phyloP scores from a whole-genome alignment of 345 rosid genomes.

The Theobroma cacao region DNA sequence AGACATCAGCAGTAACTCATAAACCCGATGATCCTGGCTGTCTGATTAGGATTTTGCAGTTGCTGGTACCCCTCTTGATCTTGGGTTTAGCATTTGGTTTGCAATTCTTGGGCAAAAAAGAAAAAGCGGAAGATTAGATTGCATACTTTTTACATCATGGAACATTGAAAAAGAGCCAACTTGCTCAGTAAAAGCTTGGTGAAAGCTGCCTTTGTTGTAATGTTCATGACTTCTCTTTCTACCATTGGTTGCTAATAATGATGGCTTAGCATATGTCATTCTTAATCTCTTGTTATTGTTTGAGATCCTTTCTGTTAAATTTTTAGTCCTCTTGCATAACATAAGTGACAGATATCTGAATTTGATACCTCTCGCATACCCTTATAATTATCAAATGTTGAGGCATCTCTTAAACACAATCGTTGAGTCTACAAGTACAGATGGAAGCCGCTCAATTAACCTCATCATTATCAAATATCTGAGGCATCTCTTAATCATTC shows the following conservation, averaged over 20 bases:
- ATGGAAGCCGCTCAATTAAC: background rate
- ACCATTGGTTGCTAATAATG: background rate
- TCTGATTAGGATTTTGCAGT: slow-evolving; percentile 42
- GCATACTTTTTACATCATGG: background rate
- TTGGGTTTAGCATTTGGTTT: slow-evolving; percentile 60
- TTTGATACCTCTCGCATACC: background rate
- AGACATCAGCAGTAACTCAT: background rate
- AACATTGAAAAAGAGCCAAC: background rate
- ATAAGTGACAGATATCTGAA: background rate
- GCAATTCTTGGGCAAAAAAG: slow-evolving; percentile 42
- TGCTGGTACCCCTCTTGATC: slow-evolving; percentile 60
- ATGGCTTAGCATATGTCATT: background rate
- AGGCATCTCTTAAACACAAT: background rate
- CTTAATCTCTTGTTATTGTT: background rate
- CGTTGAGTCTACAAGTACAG: background rate
- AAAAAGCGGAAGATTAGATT: slow-evolving; percentile 29
- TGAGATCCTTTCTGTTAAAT: background rate
- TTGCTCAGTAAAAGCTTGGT: background rate
- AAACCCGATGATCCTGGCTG: slow-evolving; percentile 24
- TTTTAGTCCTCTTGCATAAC: background rate
- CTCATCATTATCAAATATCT: background rate
- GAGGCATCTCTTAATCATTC: background rate
- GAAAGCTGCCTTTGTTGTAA: slow-evolving; percentile 3
- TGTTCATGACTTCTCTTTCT: background rate
- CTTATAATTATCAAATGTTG: background rate